Conservation (phyloP, 441 rosid species). For the Hura crepitans region DNA sequence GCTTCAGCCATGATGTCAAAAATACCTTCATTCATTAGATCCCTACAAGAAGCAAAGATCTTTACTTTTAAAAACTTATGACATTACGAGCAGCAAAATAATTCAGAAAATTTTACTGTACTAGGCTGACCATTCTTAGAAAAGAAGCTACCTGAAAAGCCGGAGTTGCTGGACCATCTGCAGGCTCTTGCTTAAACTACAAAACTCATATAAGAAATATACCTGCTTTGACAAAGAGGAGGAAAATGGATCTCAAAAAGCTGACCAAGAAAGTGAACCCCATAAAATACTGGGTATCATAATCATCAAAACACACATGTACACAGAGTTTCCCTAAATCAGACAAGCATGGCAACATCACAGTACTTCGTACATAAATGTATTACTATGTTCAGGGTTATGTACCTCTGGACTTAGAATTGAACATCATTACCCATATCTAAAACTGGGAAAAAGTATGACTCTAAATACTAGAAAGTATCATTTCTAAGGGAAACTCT, state of each 20-base stretch:
- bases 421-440: not conserved
- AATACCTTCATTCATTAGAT: constrained; percentile 82
- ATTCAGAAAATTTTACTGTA: not conserved
- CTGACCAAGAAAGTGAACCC: not conserved
- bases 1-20: constrained; percentile 77
- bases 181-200: constrained; percentile 93
- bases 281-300: not conserved
- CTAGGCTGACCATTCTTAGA: not conserved
- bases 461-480: not conserved
- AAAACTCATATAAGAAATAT: constrained; percentile 89
- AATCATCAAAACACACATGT: not conserved
- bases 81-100: constrained; percentile 5
- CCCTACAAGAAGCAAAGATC: constrained; percentile 48
- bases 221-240: constrained; percentile 46
- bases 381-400: not conserved
- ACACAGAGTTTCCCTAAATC: not conserved
- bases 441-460: not conserved
- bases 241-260: not conserved
- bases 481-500: not conserved
- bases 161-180: constrained; percentile 95
- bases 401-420: not conserved
- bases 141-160: constrained; percentile 65
- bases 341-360: not conserved
- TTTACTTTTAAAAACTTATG: not conserved
- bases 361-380: not conserved